These are phyloP conservation scores for Cymodocea nodosa DNA, from an alignment of 116 monocot species.

Conservation along the genomic window DNA sequence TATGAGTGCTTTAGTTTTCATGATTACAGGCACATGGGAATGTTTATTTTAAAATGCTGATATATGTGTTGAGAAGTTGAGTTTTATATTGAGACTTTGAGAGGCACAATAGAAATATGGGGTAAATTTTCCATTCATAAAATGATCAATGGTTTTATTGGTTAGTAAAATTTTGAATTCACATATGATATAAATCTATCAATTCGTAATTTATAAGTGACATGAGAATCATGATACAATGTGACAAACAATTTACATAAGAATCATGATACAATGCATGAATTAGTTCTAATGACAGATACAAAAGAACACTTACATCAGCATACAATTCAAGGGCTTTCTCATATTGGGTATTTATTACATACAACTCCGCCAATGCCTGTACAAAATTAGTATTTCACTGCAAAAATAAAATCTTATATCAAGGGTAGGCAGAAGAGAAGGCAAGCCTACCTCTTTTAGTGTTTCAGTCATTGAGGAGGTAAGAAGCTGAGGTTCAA, in stretches of 20 bases:
- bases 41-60: no score
- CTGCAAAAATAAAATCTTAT: background rate
- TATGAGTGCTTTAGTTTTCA: no score
- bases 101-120: no score
- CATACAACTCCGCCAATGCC: conserved; percentile 89
- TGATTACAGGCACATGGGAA: no score
- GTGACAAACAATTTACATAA: no score
- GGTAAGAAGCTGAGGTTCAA: conserved; percentile 81
- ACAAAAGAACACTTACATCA: conserved; percentile 63
- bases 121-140: no score
- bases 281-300: background rate
- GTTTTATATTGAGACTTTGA: no score
- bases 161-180: no score
- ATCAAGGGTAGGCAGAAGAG: conserved; percentile 9
- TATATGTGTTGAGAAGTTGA: no score
- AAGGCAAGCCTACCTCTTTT: conserved; percentile 55
- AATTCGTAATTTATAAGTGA: background rate
- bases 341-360: conserved; percentile 75
- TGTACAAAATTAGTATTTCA: conserved; percentile 6
- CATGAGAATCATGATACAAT: background rate
- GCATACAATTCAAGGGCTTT: conserved; percentile 79
- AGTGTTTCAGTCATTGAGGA: conserved; percentile 67
- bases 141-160: no score
- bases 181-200: no score
- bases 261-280: no score